phyloP scores from a whole-genome alignment of 768 basidiomycete genomes.

The Termitomyces sp. region DNA sequence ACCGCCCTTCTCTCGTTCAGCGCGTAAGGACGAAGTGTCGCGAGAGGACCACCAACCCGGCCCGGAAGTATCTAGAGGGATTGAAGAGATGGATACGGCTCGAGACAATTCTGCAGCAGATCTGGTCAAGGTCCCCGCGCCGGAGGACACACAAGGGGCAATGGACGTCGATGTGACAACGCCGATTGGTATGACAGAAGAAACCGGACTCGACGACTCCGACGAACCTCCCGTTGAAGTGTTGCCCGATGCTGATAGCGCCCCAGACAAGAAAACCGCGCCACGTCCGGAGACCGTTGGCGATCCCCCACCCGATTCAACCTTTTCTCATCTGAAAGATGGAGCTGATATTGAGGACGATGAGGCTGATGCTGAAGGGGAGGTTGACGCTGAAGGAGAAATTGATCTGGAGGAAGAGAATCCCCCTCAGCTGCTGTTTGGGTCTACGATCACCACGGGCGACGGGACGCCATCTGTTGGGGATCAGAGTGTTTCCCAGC shows the following conservation, averaged over 20 bases:
- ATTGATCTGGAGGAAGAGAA: slow-evolving; percentile 15
- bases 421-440: background rate
- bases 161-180: background rate
- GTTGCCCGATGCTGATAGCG: background rate
- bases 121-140: background rate
- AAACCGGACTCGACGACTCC: background rate
- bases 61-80: background rate
- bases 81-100: background rate
- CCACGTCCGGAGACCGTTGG: background rate
- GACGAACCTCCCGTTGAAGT: background rate
- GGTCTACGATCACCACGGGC: background rate
- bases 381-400: slow-evolving; percentile 22
- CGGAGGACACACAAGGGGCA: no score
- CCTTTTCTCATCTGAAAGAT: background rate
- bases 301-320: background rate
- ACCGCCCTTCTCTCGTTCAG: background rate
- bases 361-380: slow-evolving; percentile 28
- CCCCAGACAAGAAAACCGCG: background rate
- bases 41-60: background rate
- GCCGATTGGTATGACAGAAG: background rate
- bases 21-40: background rate
- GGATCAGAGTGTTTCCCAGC: background rate
- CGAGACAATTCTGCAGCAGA: background rate
- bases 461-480: background rate
- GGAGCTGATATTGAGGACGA: slow-evolving; percentile 7